phyloP scores from a whole-genome alignment of 2,329 filamentous ascomycete species.

The Keithomyces neogunnii region DNA sequence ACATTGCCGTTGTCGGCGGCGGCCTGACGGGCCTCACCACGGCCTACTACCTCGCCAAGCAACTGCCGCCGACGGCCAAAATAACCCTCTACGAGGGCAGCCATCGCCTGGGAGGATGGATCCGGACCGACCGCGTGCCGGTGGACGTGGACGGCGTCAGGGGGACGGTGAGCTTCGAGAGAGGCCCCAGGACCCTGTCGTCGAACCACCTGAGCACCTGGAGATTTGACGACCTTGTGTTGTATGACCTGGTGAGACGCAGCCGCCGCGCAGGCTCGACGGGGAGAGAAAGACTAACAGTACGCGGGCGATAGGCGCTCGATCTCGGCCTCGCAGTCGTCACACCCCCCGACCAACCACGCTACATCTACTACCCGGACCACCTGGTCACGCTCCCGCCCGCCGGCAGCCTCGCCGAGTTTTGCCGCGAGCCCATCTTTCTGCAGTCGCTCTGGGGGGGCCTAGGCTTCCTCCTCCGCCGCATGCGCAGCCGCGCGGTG shows the following conservation, averaged over 20 bases:
- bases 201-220: conserved; percentile 32
- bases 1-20: conserved; percentile 65
- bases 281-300: conserved; percentile 8
- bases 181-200: conserved; percentile 71
- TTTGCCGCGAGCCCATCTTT: conserved; percentile 24
- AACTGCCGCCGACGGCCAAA: conserved; percentile 52
- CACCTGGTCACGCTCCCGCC: conserved; percentile 38
- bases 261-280: not conserved
- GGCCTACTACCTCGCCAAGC: conserved; percentile 66
- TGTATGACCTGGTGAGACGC: conserved; percentile 62
- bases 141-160: conserved; percentile 48
- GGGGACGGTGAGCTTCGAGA: conserved; percentile 63
- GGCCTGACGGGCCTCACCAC: conserved; percentile 75
- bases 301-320: conserved; percentile 17
- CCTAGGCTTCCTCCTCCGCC: conserved; percentile 17
- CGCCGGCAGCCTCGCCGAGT: conserved; percentile 14
- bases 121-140: conserved; percentile 56
- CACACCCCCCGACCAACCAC: conserved; percentile 39
- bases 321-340: conserved; percentile 33
- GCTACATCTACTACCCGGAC: conserved; percentile 85
- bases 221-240: conserved; percentile 53
- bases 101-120: conserved; percentile 71
- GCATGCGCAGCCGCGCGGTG: conserved; percentile 11
- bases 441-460: conserved; percentile 19
- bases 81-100: conserved; percentile 77